Evolutionary conservation across 2,329 filamentous ascomycete species (phyloP).

Genomic region (Meredithiella fracta): DNA sequence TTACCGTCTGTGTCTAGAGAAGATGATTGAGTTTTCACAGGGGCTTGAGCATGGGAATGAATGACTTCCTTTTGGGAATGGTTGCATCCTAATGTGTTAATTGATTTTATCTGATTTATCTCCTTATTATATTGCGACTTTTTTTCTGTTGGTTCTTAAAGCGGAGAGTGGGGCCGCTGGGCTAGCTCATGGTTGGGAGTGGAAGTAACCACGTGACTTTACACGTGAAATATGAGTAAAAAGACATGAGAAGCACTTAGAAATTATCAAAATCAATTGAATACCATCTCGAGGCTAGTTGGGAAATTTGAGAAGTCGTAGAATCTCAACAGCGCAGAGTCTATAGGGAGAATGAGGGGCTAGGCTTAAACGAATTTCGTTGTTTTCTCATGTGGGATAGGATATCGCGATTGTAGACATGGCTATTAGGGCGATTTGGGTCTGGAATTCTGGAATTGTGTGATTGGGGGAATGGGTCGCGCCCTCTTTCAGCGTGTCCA

Average conservation of each 20-base stretch:
- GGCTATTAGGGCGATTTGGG: background rate
- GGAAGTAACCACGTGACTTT: background rate
- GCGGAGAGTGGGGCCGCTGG: constrained; percentile 9
- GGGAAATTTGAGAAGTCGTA: too few relatives aligned
- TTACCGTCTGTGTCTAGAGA: background rate
- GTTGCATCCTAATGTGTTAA: background rate
- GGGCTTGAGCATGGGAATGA: background rate
- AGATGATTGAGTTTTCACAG: background rate
- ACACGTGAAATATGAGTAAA: background rate
- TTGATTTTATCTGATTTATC: background rate
- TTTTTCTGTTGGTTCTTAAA: background rate
- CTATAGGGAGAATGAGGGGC: background rate
- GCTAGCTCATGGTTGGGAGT: background rate
- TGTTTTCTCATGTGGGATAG: background rate
- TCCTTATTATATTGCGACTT: background rate
- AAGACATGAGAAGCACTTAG: background rate
- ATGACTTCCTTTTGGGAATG: background rate
- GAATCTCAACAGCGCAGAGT: background rate
- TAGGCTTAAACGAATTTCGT: background rate
- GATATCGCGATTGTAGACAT: background rate
- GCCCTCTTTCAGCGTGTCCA: background rate
- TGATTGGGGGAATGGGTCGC: background rate
- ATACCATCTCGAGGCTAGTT: too few relatives aligned
- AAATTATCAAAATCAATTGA: too few relatives aligned
- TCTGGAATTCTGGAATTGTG: background rate